These are phyloP conservation scores for Bipolaris oryzae DNA, from an alignment of 2,329 filamentous ascomycete species.

Conservation along the genomic window DNA sequence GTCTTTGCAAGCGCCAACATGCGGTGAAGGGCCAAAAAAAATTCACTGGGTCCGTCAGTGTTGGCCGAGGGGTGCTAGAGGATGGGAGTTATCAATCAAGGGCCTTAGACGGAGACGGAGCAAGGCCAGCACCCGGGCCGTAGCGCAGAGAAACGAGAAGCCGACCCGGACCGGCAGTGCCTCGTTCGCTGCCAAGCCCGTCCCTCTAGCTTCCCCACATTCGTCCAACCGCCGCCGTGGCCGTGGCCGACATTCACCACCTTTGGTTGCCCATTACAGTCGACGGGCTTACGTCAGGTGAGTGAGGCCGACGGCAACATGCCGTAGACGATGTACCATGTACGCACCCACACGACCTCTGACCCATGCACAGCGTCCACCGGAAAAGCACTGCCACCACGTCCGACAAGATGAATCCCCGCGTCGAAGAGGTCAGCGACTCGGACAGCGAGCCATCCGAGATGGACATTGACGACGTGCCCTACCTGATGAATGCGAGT, in stretches of 20 bases:
- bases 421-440: conserved; percentile 91
- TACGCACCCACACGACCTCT: neutral
- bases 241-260: conserved; percentile 5
- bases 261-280: neutral
- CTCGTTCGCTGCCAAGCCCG: conserved; percentile 12
- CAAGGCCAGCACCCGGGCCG: conserved; percentile 10
- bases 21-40: conserved; percentile 5
- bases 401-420: conserved; percentile 61
- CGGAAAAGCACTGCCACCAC: neutral
- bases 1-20: neutral
- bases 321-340: too few species aligned
- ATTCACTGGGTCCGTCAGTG: neutral
- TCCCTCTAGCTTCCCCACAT: conserved; percentile 18
- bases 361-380: conserved; percentile 44
- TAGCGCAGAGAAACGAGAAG: neutral
- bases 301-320: neutral
- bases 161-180: conserved; percentile 9
- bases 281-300: conserved; percentile 4
- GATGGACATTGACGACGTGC: conserved; percentile 82
- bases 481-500: conserved; percentile 58
- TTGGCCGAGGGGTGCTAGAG: conserved; percentile 4
- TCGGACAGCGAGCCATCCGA: conserved; percentile 70
- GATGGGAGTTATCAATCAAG: neutral
- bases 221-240: neutral
- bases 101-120: conserved; percentile 5